Base-by-base conservation (phyloP, 305 asterid species). In the Vinca major region DNA sequence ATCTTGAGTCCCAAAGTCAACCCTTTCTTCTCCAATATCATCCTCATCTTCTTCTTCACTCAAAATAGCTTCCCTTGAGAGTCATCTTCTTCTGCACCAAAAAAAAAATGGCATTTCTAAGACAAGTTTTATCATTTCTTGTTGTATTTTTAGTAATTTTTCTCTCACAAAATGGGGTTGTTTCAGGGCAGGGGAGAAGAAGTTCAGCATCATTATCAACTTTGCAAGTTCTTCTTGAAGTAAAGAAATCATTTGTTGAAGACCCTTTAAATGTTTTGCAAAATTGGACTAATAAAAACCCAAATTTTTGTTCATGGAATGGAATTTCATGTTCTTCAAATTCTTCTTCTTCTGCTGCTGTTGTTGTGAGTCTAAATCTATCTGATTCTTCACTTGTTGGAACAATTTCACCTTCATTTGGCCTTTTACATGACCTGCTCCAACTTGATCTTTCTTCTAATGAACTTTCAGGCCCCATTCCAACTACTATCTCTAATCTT, bases 381-480 rank as follows among this genome's bases (percentile, higher is more conserved):
- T 80, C 96, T 0, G 73, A 62, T 45, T 84, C 75, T 50, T 85
- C 92, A 12, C 80, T 92, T 1, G 33, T 62, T 11, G 98, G 98
- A 67, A 56, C 95, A 6, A 69, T 92, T 41, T 83, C 98, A 56
- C 89, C 96, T 11, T 74, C 95, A 2, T 68, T 92, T 16, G 82
- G 76, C 74, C 84, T 71, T 14, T 68, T 92, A 45, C 79, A 75
- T 26, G 61, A 88, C 91, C 96, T 92, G 80, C 91, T 88, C 92
- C 92, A 77, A 83, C 96, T 89, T 57, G 84, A 88, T 73, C 92
- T 92, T 60, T 89, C 96, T 65, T 72, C 80, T 52, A 89, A 92
- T 62, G 57, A 9, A 9, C 84, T 89, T 71, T 67, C 96, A 17
- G 98, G 96, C 53, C 89, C 96, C 91, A 89, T 89, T 52, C 98